Conservation (phyloP, 202 grass and related monocot genomes). For the Digitaria exilis region DNA sequence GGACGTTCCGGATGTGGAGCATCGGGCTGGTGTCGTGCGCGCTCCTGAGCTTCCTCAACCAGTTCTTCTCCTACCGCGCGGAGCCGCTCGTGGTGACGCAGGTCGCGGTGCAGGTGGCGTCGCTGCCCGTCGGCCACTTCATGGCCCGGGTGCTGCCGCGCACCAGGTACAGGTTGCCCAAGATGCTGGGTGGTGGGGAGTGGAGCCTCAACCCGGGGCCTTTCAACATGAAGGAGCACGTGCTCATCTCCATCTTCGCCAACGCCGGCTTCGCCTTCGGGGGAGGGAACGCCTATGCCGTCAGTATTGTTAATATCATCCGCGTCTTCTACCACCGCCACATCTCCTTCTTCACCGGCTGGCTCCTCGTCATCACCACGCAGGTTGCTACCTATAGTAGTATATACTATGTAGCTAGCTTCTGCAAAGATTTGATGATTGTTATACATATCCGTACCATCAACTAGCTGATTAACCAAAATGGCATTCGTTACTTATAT, state of each 20-base stretch:
- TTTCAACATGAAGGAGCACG: conserved; percentile 95
- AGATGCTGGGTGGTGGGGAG: conserved; percentile 28
- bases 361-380: conserved; percentile 89
- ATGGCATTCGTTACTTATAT: neutral
- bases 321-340: conserved; percentile 57
- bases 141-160: conserved; percentile 54
- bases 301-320: conserved; percentile 77
- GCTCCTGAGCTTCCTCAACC: conserved; percentile 90
- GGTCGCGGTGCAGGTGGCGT: conserved; percentile 79
- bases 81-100: conserved; percentile 86
- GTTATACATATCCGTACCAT: no score
- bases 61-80: conserved; percentile 93
- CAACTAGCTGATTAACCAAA: neutral
- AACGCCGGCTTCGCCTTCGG: conserved; percentile 75
- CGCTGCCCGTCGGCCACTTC: conserved; percentile 68
- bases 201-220: conserved; percentile 74
- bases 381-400: conserved; percentile 31
- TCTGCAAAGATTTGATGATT: no score
- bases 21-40: conserved; percentile 73
- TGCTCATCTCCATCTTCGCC: conserved; percentile 90
- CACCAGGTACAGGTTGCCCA: conserved; percentile 2
- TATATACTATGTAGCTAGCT: no score
- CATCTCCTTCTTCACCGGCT: conserved; percentile 69
- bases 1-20: conserved; percentile 99
- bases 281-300: conserved; percentile 62